Evolutionary conservation across 257 asterid species (phyloP).

Genomic region (Capsicum baccatum): DNA sequence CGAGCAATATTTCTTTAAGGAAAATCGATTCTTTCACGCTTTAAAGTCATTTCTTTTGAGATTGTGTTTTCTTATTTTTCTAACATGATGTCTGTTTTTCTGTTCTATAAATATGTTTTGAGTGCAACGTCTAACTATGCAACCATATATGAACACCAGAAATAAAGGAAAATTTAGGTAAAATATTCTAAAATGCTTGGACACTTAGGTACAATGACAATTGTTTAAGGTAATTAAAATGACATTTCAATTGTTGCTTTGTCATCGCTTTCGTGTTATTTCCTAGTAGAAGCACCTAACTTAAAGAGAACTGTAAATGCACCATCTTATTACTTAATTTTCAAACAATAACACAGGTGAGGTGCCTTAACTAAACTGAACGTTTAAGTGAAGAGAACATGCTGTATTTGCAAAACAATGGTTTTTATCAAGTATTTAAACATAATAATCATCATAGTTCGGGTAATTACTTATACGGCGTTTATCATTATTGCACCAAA

Average conservation of each 20-base stretch:
- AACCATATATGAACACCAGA: neutral
- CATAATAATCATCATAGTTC: no score
- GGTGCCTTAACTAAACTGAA: no score
- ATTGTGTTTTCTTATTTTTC: no score
- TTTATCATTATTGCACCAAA: neutral
- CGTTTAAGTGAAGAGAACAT: neutral
- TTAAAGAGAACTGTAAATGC: neutral
- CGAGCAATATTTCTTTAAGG: no score
- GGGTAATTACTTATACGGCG: neutral
- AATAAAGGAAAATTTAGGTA: neutral
- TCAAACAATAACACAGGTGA: neutral
- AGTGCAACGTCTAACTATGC: neutral
- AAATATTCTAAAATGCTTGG: neutral
- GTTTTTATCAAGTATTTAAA: no score
- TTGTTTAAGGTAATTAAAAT: neutral
- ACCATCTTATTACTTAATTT: neutral
- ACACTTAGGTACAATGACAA: neutral
- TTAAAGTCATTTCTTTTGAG: no score
- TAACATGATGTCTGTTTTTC: no score
- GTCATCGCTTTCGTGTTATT: neutral
- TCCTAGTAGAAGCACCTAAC: neutral
- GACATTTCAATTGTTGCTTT: neutral
- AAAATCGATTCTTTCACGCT: no score
- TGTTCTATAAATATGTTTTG: no score
- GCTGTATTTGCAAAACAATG: neutral